Evolutionary conservation across 176 grass and related monocot genomes (phyloP), one percentile per base, ranked within the genome.

Genomic region (Hsuehochloa calcarea): DNA sequence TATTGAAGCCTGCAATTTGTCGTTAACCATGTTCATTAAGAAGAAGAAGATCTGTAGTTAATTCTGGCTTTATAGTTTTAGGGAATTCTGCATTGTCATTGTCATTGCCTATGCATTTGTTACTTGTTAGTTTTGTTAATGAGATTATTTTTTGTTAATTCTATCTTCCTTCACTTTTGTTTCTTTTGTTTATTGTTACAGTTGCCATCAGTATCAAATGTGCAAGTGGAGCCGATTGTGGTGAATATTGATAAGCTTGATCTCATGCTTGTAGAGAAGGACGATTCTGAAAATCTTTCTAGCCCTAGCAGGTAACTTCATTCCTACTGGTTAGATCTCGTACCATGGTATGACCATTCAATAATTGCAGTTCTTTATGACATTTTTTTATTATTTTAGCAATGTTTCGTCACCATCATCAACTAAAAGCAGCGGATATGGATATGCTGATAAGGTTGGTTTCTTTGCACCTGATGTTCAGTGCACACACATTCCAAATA

Each of bases 151-250:
- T 59, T 60, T 10, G 22, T 4, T 25, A 60, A 60, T 60, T 64
- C 5, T 64, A 3, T 16, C 13, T 31, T 31, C 26, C 26, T 64
- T 31, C 13, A 64, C 12, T 64, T 29, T 14, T 64, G 12, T 31
- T 64, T 64, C 5, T 68, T 86, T 40, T 43, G 34, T 75, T 71
- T 56, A 31, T 65, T 73, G 34, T 20, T 78, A 37, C 88, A 99
- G 96, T 87, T 99, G 20, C 93, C 97, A 51, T 99, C 97, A 22
- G 92, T 99, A 63, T 96, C 97, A 19, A 99, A 99, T 91, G 97
- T 99, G 78, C 97, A 99, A 96, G 82, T 91, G 40, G 97, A 99
- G 65, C 97, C 97, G 15, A 92, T 99, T 84, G 61, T 92, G 51
- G 93, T 99, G 78, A 94, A 90, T 46, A 94, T 99, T 5, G 97